phyloP scores from a whole-genome alignment of 495 filamentous ascomycete species.

The Penicillium angulare region DNA sequence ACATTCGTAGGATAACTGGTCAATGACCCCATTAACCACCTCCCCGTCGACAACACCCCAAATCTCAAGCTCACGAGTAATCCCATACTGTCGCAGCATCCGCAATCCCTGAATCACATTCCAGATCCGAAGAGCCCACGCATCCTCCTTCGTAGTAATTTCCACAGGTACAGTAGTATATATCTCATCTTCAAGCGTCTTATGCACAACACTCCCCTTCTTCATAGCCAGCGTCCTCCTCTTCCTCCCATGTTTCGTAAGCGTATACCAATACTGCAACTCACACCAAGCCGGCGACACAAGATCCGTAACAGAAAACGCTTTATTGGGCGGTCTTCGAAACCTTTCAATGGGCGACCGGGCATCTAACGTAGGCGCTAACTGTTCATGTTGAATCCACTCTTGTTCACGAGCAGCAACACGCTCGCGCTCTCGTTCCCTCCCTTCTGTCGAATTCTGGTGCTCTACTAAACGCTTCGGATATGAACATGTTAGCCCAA shows the following conservation, averaged over 20 bases:
- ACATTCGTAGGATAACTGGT: slow-evolving; percentile 76
- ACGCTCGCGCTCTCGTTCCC: slow-evolving; percentile 40
- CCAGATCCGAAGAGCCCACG: slow-evolving; percentile 81
- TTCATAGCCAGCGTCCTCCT: slow-evolving; percentile 79
- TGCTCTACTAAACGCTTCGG: slow-evolving; percentile 66
- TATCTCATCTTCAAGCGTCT: slow-evolving; percentile 80
- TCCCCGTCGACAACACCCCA: slow-evolving; percentile 85
- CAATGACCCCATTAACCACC: slow-evolving; percentile 85
- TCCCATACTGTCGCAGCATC: slow-evolving; percentile 69
- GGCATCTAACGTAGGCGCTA: slow-evolving; percentile 28
- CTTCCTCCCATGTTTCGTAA: slow-evolving; percentile 74
- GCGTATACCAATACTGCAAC: slow-evolving; percentile 84
- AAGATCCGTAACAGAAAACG: slow-evolving; percentile 87
- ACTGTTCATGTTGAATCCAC: slow-evolving; percentile 24
- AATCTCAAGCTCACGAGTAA: slow-evolving; percentile 88
- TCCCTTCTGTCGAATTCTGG: slow-evolving; percentile 41
- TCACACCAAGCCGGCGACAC: slow-evolving; percentile 93
- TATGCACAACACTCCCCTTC: slow-evolving; percentile 71
- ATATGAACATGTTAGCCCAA: slow-evolving; percentile 52
- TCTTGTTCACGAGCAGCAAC: slow-evolving; percentile 24
- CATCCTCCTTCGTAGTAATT: slow-evolving; percentile 74
- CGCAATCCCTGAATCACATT: slow-evolving; percentile 87
- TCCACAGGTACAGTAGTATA: slow-evolving; percentile 72
- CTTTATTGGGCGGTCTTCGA: slow-evolving; percentile 69
- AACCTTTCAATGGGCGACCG: slow-evolving; percentile 72